Evolutionary conservation across 163 green algal genomes (phyloP).

Genomic region (Chloroidium sp.): DNA sequence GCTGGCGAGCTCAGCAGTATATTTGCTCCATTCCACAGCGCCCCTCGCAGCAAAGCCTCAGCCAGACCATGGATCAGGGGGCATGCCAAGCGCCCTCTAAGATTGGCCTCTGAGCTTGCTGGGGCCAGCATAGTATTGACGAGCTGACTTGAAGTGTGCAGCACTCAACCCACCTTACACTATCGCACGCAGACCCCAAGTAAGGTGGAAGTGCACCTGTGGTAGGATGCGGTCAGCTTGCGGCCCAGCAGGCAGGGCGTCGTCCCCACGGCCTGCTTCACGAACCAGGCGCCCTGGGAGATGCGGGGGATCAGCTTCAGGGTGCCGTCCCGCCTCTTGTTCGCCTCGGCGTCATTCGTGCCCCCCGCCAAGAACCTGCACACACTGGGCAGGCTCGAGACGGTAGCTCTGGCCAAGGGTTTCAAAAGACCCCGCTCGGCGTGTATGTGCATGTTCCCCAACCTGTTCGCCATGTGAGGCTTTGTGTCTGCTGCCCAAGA

Average conservation of each 20-base stretch:
- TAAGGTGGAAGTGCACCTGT: slow-evolving; percentile 15
- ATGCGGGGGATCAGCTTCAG: slow-evolving; percentile 92
- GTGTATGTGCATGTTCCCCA: neutral
- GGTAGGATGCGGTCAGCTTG: slow-evolving; percentile 62
- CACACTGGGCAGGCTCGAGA: neutral
- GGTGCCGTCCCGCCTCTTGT: slow-evolving; percentile 54
- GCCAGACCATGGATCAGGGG: too few relatives aligned
- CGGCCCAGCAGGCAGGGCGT: slow-evolving; percentile 85
- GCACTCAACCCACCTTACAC: too few relatives aligned
- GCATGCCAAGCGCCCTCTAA: too few relatives aligned
- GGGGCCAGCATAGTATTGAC: too few relatives aligned
- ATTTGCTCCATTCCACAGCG: too few relatives aligned
- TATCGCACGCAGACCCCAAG: too few relatives aligned
- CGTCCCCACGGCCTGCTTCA: slow-evolving; percentile 79
- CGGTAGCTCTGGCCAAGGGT: neutral
- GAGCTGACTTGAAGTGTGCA: too few relatives aligned
- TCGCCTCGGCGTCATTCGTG: slow-evolving; percentile 15
- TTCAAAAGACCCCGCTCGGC: neutral
- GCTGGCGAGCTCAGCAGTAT: too few relatives aligned
- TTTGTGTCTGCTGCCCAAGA: neutral
- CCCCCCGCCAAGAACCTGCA: slow-evolving; percentile 64
- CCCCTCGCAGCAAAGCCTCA: too few relatives aligned
- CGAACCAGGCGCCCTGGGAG: slow-evolving; percentile 72
- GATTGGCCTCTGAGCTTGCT: too few relatives aligned
- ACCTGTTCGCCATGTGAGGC: neutral